Percentiles rank a stretch among this genome's conserved stretches.
Conservation (phyloP, 2,329 filamentous ascomycete genomes). For the Alternaria sp. region DNA sequence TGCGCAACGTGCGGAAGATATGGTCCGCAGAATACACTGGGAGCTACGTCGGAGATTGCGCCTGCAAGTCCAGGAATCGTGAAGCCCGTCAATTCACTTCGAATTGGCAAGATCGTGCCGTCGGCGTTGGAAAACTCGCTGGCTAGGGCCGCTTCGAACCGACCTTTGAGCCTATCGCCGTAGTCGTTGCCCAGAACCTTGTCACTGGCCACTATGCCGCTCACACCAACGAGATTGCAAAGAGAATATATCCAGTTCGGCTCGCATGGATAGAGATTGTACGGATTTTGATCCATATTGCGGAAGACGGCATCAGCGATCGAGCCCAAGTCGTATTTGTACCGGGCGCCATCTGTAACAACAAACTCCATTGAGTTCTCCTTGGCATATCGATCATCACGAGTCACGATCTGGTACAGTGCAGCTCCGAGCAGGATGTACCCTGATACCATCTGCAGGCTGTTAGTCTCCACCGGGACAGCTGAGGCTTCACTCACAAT, state of each 20-base stretch:
- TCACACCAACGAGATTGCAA: no score
- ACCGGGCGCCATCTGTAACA: slow-evolving; percentile 18
- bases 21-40: slow-evolving; percentile 13
- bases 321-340: slow-evolving; percentile 20
- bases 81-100: slow-evolving; percentile 29
- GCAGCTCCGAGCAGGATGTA: no score
- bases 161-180: background rate
- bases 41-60: slow-evolving; percentile 20
- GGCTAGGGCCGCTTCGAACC: slow-evolving; percentile 20
- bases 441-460: no score
- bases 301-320: slow-evolving; percentile 22
- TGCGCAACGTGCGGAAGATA: background rate
- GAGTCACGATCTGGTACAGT: background rate
- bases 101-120: slow-evolving; percentile 27
- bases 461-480: no score
- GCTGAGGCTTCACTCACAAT: no score
- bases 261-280: slow-evolving; percentile 20
- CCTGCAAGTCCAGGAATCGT: slow-evolving; percentile 27
- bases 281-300: slow-evolving; percentile 21
- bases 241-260: background rate
- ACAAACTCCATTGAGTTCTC: slow-evolving; percentile 20
- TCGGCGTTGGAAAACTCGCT: slow-evolving; percentile 27
- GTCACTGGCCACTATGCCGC: no score
- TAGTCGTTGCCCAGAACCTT: no score
- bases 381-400: background rate